A percentile compares a stretch with the other conserved stretches of the same genome.
phyloP scores from a whole-genome alignment of 164 flowering plant species.

The Saururus chinensis region DNA sequence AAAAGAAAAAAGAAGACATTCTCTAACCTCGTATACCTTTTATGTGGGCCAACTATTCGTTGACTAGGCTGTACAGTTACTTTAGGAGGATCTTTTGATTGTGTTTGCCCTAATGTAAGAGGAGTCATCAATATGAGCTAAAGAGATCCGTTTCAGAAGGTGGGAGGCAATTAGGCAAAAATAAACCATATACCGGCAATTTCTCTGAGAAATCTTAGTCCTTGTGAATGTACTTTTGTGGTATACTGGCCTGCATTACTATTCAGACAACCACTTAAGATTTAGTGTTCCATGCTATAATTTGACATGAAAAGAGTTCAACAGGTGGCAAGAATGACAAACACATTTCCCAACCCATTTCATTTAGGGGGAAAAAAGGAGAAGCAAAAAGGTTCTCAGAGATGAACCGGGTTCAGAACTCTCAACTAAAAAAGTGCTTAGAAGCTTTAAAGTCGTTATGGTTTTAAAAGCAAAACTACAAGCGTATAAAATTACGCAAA shows the following conservation, averaged over 20 bases:
- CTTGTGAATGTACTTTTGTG: conserved; percentile 66
- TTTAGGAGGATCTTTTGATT: conserved; percentile 16
- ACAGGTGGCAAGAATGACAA: not conserved
- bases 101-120: conserved; percentile 26
- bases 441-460: too few species aligned
- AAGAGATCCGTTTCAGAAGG: not conserved
- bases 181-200: conserved; percentile 39
- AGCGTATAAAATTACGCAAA: too few species aligned
- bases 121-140: not conserved
- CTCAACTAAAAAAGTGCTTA: too few species aligned
- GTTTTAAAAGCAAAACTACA: too few species aligned
- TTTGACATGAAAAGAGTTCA: not conserved
- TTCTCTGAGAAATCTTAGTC: conserved; percentile 69
- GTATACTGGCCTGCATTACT: conserved; percentile 74
- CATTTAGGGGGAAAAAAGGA: too few species aligned
- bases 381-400: too few species aligned
- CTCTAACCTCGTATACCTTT: conserved; percentile 35
- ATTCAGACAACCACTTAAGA: conserved; percentile 4
- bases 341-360: too few species aligned
- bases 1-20: too few species aligned
- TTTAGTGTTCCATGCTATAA: not conserved
- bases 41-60: conserved; percentile 17
- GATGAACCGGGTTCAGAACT: too few species aligned
- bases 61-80: conserved; percentile 10
- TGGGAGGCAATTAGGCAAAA: not conserved